Evolutionary conservation across 176 grass and related monocot species (phyloP), one percentile per base, ranked within the genome.

Genomic region (Miscanthus lutarioriparius): DNA sequence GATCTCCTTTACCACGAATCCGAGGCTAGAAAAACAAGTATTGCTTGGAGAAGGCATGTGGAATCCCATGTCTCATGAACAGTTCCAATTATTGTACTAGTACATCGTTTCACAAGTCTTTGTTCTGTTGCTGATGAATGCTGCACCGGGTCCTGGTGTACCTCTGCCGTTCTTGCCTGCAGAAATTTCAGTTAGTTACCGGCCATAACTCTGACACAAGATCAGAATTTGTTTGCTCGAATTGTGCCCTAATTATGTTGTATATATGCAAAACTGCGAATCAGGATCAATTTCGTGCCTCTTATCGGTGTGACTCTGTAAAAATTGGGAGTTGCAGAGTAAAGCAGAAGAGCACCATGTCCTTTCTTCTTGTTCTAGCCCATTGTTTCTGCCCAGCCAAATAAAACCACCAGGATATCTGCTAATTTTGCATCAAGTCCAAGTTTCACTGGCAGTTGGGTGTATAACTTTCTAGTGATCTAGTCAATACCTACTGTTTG

Each of bases 401-500:
- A 15, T 2, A 45, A 44, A 58, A 20, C 11, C 14, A 23, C 35
- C 49, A 35, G 61, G 38, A 83, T 72, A 49, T n/a, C 41, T 66
- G 4, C 0, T 3, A 19, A 6, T 43, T 85, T 41, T 14, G 11
- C 19, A 76, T 77, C 47, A 20, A 17, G 15, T 72, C 61, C 33
- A 65, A 20, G 40, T 66, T 77, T 72, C 72, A 82, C 20, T 47
- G 71, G 76, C 26, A 35, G 8, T 0, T 66, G 28, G 35, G 15
- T 54, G 36, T 14, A 23, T 33, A 54, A 4, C 14, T 54, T 76
- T 64, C 41, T 56, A 37, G 27, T 61, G 64, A 77, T 89, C 53
- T 72, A 77, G 26, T 14, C 8, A 65, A 82, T 73, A n/a, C 25
- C 73, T 82, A 53, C 54, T 13, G 79, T 80, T 81, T 54, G 79